Percentiles rank a stretch among this genome's conserved stretches.
Conservation (phyloP, 2,329 filamentous ascomycete genomes). For the Claviceps arundinis region DNA sequence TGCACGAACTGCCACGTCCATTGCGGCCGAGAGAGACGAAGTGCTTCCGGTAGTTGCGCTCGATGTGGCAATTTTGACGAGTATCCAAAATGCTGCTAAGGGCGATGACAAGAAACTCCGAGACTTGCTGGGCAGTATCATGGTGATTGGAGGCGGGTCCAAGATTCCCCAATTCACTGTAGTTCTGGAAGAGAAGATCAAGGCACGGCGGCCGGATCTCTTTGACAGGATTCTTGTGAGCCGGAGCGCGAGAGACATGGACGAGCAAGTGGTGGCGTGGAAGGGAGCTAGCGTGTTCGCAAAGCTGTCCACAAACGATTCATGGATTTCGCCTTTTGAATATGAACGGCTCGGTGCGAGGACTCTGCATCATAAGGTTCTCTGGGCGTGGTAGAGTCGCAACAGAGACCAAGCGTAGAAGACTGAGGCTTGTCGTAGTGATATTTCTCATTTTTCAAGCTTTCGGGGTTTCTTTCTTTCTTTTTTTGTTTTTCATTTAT, state of each 20-base stretch:
- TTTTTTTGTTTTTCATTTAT: not conserved
- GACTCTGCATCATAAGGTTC: conserved; percentile 70
- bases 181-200: conserved; percentile 72
- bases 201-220: conserved; percentile 49
- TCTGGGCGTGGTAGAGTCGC: conserved; percentile 42
- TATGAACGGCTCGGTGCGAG: conserved; percentile 76
- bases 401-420: conserved; percentile 6
- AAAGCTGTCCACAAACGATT: conserved; percentile 83
- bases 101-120: conserved; percentile 87
- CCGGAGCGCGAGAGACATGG: conserved; percentile 75
- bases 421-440: not conserved
- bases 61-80: conserved; percentile 79
- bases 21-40: conserved; percentile 61
- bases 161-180: conserved; percentile 69
- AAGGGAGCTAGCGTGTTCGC: conserved; percentile 97
- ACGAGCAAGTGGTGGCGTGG: conserved; percentile 95
- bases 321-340: conserved; percentile 80
- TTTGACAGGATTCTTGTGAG: conserved; percentile 49
- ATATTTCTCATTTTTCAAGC: not conserved
- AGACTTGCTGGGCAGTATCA: conserved; percentile 80
- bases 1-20: conserved; percentile 34
- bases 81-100: conserved; percentile 73
- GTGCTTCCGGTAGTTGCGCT: conserved; percentile 74
- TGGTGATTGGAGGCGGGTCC: conserved; percentile 77
- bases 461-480: no score